Evolutionary conservation across 163 green algal genomes (phyloP).

Genomic region (Chlorella variabilis): DNA sequence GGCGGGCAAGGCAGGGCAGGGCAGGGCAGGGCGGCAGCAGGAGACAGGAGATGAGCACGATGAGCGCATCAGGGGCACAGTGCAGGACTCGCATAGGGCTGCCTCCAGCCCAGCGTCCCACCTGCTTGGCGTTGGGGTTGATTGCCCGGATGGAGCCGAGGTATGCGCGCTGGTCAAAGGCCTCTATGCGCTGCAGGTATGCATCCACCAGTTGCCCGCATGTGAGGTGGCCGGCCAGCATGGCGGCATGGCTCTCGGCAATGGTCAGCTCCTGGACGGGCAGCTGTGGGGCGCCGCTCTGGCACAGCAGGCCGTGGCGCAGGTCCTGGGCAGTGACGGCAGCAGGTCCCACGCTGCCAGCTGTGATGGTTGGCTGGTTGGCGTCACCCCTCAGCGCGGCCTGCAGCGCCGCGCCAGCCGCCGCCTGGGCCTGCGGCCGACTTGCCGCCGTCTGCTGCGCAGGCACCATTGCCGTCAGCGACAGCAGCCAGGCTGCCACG

Average conservation of each 20-base stretch:
- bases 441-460: too few species aligned
- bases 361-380: conserved; percentile 5
- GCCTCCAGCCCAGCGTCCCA: not conserved
- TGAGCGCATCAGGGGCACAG: too few species aligned
- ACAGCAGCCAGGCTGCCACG: too few species aligned
- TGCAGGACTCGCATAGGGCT: too few species aligned
- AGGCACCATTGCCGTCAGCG: not conserved
- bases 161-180: conserved; percentile 22
- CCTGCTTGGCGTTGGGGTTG: not conserved
- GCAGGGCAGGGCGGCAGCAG: too few species aligned
- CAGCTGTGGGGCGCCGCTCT: conserved; percentile 22
- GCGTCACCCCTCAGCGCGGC: not conserved
- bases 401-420: not conserved
- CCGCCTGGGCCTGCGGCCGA: not conserved
- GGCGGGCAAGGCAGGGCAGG: not conserved
- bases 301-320: conserved; percentile 16
- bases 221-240: conserved; percentile 52
- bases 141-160: conserved; percentile 40
- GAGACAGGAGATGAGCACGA: too few species aligned
- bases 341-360: conserved; percentile 21
- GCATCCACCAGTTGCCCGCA: conserved; percentile 47
- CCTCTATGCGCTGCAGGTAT: conserved; percentile 44
- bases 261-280: conserved; percentile 59
- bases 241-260: conserved; percentile 5
- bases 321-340: not conserved